Conservation (phyloP, 768 basidiomycete genomes). For the Leccinum broughii region DNA sequence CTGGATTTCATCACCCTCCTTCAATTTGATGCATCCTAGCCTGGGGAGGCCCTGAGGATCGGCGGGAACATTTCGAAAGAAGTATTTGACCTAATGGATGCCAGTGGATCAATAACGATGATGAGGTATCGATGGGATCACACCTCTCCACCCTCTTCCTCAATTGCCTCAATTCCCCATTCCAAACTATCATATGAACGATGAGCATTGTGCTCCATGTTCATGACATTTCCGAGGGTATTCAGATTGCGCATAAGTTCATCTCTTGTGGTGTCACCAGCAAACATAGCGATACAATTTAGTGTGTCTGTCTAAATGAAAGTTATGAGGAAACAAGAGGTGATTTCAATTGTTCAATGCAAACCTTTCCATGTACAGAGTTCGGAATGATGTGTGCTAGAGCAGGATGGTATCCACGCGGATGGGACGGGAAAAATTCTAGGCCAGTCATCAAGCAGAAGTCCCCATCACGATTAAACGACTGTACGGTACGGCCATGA, state of each 20-base stretch:
- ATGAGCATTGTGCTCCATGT: neutral
- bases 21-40: neutral
- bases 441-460: neutral
- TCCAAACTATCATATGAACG: neutral
- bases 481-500: neutral
- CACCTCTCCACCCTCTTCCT: slow-evolving; percentile 2
- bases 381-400: slow-evolving; percentile 1
- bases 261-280: neutral
- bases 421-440: neutral
- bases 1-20: slow-evolving; percentile 4
- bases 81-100: slow-evolving; percentile 1
- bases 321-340: neutral
- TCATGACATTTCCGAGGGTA: neutral
- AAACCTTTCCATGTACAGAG: neutral
- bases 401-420: neutral
- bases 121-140: neutral
- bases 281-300: neutral
- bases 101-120: neutral
- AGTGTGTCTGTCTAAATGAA: slow-evolving; percentile 2
- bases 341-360: neutral
- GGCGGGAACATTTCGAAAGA: neutral
- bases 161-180: slow-evolving; percentile 5
- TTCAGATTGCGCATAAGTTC: too few relatives aligned
- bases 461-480: neutral
- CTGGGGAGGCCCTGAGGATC: neutral